Conservation (phyloP, 495 filamentous ascomycete genomes). For the Poronia punctata region DNA sequence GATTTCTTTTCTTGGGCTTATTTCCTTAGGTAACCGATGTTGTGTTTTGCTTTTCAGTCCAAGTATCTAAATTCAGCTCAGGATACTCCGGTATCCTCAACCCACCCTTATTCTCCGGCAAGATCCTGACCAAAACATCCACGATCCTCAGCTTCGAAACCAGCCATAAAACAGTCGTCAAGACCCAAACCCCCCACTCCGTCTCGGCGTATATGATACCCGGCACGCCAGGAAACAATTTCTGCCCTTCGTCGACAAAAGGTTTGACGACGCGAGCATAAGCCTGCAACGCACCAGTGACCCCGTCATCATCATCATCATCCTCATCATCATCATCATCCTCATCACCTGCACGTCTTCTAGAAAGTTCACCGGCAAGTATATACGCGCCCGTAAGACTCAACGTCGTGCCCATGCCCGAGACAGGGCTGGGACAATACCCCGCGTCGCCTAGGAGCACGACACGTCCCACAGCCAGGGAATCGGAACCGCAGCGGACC, state of each 20-base stretch:
- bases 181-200: constrained; percentile 20
- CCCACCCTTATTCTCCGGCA: constrained; percentile 25
- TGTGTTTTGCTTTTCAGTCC: background rate
- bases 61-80: constrained; percentile 22
- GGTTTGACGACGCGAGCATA: constrained; percentile 38
- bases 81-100: constrained; percentile 36
- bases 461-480: constrained; percentile 33
- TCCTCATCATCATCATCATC: too few relatives aligned
- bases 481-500: constrained; percentile 28
- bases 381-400: constrained; percentile 42
- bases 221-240: constrained; percentile 16
- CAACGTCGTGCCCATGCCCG: constrained; percentile 44
- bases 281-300: constrained; percentile 25
- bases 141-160: constrained; percentile 26
- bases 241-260: constrained; percentile 34
- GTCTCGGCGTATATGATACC: constrained; percentile 19
- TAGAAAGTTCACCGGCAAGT: constrained; percentile 46
- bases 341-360: constrained; percentile 13
- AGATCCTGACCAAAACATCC: constrained; percentile 19
- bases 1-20: too few relatives aligned
- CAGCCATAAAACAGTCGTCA: constrained; percentile 25
- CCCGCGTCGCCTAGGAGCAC: constrained; percentile 47
- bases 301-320: too few relatives aligned
- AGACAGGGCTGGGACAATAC: constrained; percentile 37
- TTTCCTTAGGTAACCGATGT: too few relatives aligned